These are phyloP conservation scores for Syzygium syzygioides DNA, from an alignment of 441 rosid genomes.

Conservation along the genomic window DNA sequence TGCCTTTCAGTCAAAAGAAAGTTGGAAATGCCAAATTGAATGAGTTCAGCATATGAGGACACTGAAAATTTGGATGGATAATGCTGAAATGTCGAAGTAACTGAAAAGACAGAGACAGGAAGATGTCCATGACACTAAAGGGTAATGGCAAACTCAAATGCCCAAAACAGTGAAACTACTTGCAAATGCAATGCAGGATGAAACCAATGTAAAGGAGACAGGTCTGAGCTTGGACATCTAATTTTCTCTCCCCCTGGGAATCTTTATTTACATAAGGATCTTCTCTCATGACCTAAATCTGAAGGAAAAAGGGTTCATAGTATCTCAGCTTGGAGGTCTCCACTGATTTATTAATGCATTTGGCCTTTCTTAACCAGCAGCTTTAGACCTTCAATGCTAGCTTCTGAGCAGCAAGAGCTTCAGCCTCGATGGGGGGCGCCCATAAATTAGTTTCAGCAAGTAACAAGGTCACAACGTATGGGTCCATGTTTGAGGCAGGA, in stretches of 20 bases:
- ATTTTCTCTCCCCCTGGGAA: neutral
- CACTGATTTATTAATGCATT: neutral
- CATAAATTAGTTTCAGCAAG: conserved; percentile 68
- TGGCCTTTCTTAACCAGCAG: rapidly evolving
- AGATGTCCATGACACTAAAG: neutral
- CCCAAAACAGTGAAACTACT: neutral
- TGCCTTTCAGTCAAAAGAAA: neutral
- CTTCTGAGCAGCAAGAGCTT: conserved; percentile 81
- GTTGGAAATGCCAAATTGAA: neutral
- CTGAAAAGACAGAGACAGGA: neutral
- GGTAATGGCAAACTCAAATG: neutral
- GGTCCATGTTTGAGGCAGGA: conserved; percentile 92
- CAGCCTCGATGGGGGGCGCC: conserved; percentile 78
- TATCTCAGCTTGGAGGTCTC: neutral
- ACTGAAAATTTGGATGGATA: neutral
- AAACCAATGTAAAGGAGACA: neutral
- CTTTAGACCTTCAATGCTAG: conserved; percentile 52
- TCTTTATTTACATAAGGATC: neutral
- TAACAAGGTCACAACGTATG: conserved; percentile 51
- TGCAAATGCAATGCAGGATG: conserved; percentile 14
- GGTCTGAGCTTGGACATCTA: neutral
- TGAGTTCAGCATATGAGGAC: neutral
- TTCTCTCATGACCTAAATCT: neutral
- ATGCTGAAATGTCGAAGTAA: neutral
- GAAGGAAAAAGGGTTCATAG: neutral